These are phyloP conservation scores for Agaricus sinodeliciosus DNA, from an alignment of 768 basidiomycete species.

Conservation along the genomic window DNA sequence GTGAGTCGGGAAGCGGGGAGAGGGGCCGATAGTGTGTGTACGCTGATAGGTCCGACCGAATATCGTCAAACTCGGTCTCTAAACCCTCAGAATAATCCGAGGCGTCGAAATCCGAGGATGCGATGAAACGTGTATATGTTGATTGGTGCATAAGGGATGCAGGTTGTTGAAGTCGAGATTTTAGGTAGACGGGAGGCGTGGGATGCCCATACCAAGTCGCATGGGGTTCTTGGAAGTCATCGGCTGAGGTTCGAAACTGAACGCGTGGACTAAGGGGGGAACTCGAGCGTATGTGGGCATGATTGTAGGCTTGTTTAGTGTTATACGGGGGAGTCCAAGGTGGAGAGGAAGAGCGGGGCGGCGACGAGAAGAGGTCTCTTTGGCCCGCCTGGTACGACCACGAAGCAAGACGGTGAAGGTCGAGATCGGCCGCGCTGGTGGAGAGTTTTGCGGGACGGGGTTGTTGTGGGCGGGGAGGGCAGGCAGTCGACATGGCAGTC, in stretches of 20 bases:
- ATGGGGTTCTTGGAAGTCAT: conserved; percentile 23
- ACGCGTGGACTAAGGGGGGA: conserved; percentile 23
- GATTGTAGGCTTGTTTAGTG: conserved; percentile 17
- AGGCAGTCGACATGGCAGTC: conserved; percentile 35
- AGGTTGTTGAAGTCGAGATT: conserved; percentile 14
- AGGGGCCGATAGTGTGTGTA: conserved; percentile 20
- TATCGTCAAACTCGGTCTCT: conserved; percentile 17
- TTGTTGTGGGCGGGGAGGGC: conserved; percentile 18
- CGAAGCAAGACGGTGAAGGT: conserved; percentile 12
- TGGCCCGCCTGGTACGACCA: conserved; percentile 16
- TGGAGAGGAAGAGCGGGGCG: conserved; percentile 31
- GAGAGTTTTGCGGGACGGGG: conserved; percentile 16
- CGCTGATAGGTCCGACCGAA: conserved; percentile 20
- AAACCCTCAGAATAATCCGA: conserved; percentile 26
- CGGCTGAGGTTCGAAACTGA: conserved; percentile 13
- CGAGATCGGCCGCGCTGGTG: conserved; percentile 16
- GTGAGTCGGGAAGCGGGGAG: conserved; percentile 26
- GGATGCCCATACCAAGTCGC: conserved; percentile 17
- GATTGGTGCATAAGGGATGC: conserved; percentile 23
- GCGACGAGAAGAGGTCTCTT: conserved; percentile 25
- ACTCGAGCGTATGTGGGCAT: conserved; percentile 30
- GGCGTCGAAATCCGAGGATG: conserved; percentile 27
- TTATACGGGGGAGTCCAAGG: conserved; percentile 28
- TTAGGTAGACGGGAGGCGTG: conserved; percentile 15
- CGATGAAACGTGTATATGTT: conserved; percentile 20